Evolutionary conservation across 768 basidiomycete genomes (phyloP).

Genomic region (Amanita pseudoporphyria): DNA sequence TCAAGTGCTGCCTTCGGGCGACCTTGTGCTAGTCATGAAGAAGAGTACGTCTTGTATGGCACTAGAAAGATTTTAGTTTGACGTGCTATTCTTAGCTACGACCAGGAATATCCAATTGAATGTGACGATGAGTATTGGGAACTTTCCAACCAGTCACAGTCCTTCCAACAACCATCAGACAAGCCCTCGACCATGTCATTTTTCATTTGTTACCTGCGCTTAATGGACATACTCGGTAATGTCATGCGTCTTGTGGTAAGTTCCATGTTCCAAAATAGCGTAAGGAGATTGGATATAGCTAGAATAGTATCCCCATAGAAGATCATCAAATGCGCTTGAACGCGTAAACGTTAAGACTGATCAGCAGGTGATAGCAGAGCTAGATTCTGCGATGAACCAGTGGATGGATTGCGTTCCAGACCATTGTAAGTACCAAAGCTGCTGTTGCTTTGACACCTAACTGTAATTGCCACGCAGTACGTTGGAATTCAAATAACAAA

Average conservation of each 20-base stretch:
- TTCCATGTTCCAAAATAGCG: neutral
- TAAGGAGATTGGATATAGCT: neutral
- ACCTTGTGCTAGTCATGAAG: constrained; percentile 66
- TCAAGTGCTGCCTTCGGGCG: constrained; percentile 48
- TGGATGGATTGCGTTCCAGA: constrained; percentile 68
- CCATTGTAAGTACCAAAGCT: constrained; percentile 29
- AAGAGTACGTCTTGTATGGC: constrained; percentile 42
- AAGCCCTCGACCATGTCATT: constrained; percentile 46
- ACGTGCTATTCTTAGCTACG: constrained; percentile 37
- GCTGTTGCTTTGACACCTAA: constrained; percentile 44
- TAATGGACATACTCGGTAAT: constrained; percentile 53
- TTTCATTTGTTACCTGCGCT: constrained; percentile 45
- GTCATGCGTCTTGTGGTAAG: constrained; percentile 50
- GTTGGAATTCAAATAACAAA: constrained; percentile 32
- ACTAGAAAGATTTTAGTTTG: neutral
- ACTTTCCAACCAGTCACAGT: constrained; percentile 30
- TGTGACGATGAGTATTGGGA: constrained; percentile 73
- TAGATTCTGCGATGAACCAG: constrained; percentile 69
- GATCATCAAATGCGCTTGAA: constrained; percentile 39
- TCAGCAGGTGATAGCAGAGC: constrained; percentile 54
- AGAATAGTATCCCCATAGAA: constrained; percentile 62
- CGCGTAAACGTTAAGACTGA: constrained; percentile 30
- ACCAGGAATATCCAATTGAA: constrained; percentile 53
- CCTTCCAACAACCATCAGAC: constrained; percentile 54
- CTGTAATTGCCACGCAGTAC: constrained; percentile 19